These are phyloP conservation scores for Steccherinum ochraceum DNA, from an alignment of 768 basidiomycete species.

Conservation along the genomic window DNA sequence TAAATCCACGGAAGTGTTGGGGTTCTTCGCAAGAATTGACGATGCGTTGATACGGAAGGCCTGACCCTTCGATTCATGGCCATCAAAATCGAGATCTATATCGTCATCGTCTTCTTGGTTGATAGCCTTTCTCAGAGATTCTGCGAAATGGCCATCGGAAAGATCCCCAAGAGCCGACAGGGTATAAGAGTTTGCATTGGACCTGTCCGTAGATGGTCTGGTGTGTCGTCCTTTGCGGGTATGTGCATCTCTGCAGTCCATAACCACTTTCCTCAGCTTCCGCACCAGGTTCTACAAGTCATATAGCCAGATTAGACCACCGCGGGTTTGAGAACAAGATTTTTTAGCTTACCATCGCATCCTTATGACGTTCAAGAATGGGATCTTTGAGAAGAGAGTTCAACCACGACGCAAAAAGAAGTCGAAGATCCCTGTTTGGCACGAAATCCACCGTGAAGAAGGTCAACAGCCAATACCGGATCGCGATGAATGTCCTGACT, in stretches of 20 bases:
- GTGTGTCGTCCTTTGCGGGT: constrained; percentile 12
- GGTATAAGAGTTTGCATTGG: not conserved
- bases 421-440: constrained; percentile 69
- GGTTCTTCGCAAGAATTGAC: constrained; percentile 7
- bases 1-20: constrained; percentile 43
- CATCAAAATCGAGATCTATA: constrained; percentile 70
- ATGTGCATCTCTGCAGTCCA: constrained; percentile 72
- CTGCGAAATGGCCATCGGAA: constrained; percentile 51
- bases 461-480: constrained; percentile 86
- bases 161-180: constrained; percentile 13
- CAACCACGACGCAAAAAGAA: constrained; percentile 71
- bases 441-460: constrained; percentile 89
- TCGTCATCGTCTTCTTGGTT: constrained; percentile 54
- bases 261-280: constrained; percentile 76
- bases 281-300: constrained; percentile 71
- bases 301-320: constrained; percentile 7
- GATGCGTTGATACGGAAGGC: constrained; percentile 11
- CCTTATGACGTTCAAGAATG: constrained; percentile 55
- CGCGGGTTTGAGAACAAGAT: constrained; percentile 1
- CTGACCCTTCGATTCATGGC: not conserved
- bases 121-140: constrained; percentile 31
- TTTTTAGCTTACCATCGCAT: constrained; percentile 59
- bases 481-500: constrained; percentile 84
- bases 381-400: constrained; percentile 73
- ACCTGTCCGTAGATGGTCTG: not conserved